Evolutionary conservation across 2,329 filamentous ascomycete genomes (phyloP), one percentile per base, ranked within the genome.

Genomic region (Aureobasidium zeae): DNA sequence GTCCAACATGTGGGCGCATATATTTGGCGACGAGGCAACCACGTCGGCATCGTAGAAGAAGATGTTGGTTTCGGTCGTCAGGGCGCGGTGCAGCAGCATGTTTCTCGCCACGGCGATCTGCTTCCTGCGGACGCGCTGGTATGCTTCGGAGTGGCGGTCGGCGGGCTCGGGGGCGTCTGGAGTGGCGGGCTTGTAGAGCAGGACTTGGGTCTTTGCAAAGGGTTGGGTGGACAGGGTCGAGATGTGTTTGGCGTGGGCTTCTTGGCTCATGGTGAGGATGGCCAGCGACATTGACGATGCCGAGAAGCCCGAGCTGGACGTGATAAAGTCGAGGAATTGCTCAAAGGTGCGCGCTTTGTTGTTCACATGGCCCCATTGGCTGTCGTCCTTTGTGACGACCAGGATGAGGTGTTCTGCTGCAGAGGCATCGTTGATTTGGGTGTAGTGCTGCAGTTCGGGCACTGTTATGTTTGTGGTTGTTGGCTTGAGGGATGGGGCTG

Each of bases 371-470:
- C 36, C 36, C 36, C 36, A 38, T 10, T 30, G 36, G 2, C 10
- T 19, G 2, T 30, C 25, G 17, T 38, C 36, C 9, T n/a, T 21
- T 10, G 36, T 29, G 16, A 38, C 25, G 36, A 38, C 36, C 11
- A 38, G 36, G 25, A 38, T 21, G 36, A 38, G 36, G 25, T 29
- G 24, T 38, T 38, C 17, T 12, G 36, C 36, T 11, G 24, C 25
- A 4, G 24, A 29, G 36, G 36, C 36, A 11, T 38, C n/a, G 25
- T 38, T 38, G 25, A 11, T 30, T 4, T 29, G 36, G 25, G 25
- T 29, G 36, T 38, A 25, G 12, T 38, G 36, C 15, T 19, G 15
- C 11, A 38, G 19, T 11, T 38, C 36, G 12, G 36, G 36, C 4
- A 38, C 11, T 6, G 26, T 28, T 16, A 38, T 10, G 10, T 38